A percentile compares a stretch with the other conserved stretches of the same genome.
These are phyloP conservation scores for Phytophthora tubulina DNA, from an alignment of 352 stramenopile genomes.

Conservation along the genomic window DNA sequence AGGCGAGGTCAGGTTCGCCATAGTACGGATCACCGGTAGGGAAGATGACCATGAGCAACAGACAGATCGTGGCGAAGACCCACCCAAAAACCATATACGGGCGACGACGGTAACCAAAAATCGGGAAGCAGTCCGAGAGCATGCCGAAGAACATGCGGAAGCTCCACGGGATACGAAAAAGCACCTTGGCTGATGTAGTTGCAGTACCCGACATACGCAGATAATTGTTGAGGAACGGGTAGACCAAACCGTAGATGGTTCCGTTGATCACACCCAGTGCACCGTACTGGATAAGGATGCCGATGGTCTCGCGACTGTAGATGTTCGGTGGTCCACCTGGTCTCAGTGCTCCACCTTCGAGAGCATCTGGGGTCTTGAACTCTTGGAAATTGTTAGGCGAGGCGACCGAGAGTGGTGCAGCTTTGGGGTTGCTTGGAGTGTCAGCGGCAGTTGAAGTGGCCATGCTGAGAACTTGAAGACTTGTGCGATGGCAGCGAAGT, in stretches of 20 bases:
- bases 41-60: constrained; percentile 47
- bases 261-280: constrained; percentile 60
- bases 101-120: constrained; percentile 77
- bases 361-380: constrained; percentile 42
- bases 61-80: constrained; percentile 43
- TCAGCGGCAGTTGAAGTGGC: constrained; percentile 3
- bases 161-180: constrained; percentile 61
- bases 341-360: constrained; percentile 52
- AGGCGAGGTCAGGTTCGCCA: constrained; percentile 38
- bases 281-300: constrained; percentile 57
- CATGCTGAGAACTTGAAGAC: constrained; percentile 21
- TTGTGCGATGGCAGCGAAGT: constrained; percentile 21
- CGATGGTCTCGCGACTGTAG: constrained; percentile 46
- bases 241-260: constrained; percentile 49
- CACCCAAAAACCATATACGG: constrained; percentile 84
- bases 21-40: constrained; percentile 48
- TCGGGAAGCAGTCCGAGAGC: constrained; percentile 81
- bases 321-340: constrained; percentile 46
- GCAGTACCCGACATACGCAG: constrained; percentile 49
- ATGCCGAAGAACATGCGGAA: constrained; percentile 87
- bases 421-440: constrained; percentile 21
- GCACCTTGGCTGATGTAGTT: constrained; percentile 49
- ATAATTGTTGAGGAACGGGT: constrained; percentile 55
- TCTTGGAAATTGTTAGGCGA: constrained; percentile 40
- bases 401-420: constrained; percentile 6